These are phyloP conservation scores for Fusarium phyllophilum DNA, from an alignment of 2,329 filamentous ascomycete genomes.

Conservation along the genomic window DNA sequence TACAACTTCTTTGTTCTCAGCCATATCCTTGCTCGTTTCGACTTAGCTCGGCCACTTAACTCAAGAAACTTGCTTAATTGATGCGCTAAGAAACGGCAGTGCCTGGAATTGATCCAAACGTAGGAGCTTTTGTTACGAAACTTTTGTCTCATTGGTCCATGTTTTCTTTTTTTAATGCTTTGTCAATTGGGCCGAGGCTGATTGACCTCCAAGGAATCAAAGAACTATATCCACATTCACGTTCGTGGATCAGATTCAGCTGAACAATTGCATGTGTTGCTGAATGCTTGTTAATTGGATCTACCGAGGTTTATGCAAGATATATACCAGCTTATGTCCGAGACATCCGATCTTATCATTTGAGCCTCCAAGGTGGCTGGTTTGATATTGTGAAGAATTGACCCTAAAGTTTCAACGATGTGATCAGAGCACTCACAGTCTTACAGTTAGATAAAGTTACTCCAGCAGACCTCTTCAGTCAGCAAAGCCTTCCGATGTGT, in stretches of 20 bases:
- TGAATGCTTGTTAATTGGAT: conserved; percentile 15
- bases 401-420: not conserved
- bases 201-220: conserved; percentile 1
- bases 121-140: conserved; percentile 10
- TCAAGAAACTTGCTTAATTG: conserved; percentile 14
- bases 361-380: not conserved
- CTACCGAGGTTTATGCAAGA: not conserved
- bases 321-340: not conserved
- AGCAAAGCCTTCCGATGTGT: accelerated
- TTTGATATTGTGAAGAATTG: not conserved
- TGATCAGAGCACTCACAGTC: accelerated
- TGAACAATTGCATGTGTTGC: not conserved
- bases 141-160: not conserved
- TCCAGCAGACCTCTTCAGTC: not conserved
- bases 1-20: not conserved
- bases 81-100: conserved; percentile 24
- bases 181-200: conserved; percentile 2
- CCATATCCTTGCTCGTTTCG: conserved; percentile 4
- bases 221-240: conserved; percentile 11
- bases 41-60: conserved; percentile 19
- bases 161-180: not conserved
- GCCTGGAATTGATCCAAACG: conserved; percentile 14
- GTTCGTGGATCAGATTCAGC: not conserved
- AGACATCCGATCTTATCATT: not conserved
- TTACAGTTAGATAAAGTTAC: accelerated